Base-by-base conservation (phyloP, 2,329 filamentous ascomycete genomes). In the Fusarium protoensiforme region DNA sequence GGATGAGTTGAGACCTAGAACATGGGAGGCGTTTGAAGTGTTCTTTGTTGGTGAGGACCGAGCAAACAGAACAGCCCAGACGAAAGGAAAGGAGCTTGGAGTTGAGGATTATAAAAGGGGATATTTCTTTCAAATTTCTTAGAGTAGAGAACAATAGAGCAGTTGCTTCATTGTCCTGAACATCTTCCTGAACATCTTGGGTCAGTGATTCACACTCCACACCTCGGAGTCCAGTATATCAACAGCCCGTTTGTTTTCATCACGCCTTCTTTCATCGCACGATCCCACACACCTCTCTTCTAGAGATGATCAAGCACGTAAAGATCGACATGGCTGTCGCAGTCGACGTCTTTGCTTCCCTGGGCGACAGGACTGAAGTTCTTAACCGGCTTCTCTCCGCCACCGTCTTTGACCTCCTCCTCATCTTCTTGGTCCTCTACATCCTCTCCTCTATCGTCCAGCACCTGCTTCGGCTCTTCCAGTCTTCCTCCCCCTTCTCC, bases 381-480 rank as follows among this genome's bases (percentile, higher is more conserved):
- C 31, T 68, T n/a, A 43, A 65, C 22, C 57, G 41, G 27, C 18
- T 72, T 18, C 53, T 69, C 27, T 53, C 65, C 7, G 58, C 65
- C 3, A 14, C 73, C n/a, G 33, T 57, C 9, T 9, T 61, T 33
- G 74, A 73, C 27, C 41, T 67, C 16, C 24, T 73, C 29, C 64
- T 75, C 18, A 56, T 73, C 10, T 29, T 63, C 13, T 36, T 73
- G 27, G 18, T 20, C 10, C 11, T 74, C 0, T 71, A 65, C 10
- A 8, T 71, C 27, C 38, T 77, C n/a, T 62, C 71, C 22, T 46
- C 39, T 10, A 13, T 77, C 0, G 24, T 61, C 10, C 62, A 56
- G 4, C 38, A 22, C 8, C 16, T 74, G 0, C 13, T 77, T 3
- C 51, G 31, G 5, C 38, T 48, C 1, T 3, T 69, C 2, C 41